A percentile compares a stretch with the other conserved stretches of the same genome.
Conservation (phyloP, 1,284 basidiomycete species). For the Peniophora sp. region DNA sequence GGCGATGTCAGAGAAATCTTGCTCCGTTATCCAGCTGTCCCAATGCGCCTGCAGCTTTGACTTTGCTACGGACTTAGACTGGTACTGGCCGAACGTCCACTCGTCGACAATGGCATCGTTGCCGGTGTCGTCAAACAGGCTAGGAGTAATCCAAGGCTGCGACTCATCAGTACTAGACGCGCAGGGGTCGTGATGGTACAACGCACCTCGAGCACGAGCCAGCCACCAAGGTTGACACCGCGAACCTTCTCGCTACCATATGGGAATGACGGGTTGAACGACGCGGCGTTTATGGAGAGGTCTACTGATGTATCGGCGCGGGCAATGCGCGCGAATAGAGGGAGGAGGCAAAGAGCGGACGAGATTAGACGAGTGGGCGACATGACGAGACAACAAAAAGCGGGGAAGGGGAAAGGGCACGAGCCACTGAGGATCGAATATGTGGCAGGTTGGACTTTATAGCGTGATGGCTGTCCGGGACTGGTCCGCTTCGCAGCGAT, state of each 20-base stretch:
- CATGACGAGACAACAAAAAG: too few species aligned
- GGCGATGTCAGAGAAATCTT: conserved; percentile 67
- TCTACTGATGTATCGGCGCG: too few species aligned
- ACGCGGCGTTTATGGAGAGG: too few species aligned
- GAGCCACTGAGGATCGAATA: too few species aligned
- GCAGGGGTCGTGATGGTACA: conserved; percentile 1
- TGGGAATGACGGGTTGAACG: conserved; percentile 21
- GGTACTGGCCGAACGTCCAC: conserved; percentile 74
- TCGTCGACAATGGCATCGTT: conserved; percentile 72
- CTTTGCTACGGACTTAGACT: conserved; percentile 41
- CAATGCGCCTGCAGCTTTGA: conserved; percentile 58
- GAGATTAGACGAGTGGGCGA: too few species aligned
- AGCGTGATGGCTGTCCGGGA: too few species aligned
- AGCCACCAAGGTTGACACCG: conserved; percentile 73
- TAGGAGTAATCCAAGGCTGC: conserved; percentile 82
- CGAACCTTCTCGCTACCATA: conserved; percentile 56
- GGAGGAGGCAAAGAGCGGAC: too few species aligned
- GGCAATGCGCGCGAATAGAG: too few species aligned
- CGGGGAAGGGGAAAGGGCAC: too few species aligned
- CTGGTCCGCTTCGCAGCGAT: too few species aligned
- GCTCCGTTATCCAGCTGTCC: conserved; percentile 77
- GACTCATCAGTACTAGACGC: not conserved
- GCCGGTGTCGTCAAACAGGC: conserved; percentile 76
- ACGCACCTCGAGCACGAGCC: conserved; percentile 70
- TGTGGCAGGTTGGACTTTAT: too few species aligned